Evolutionary conservation across 108 stramenopile genomes (phyloP).

Genomic region (Licmophora abbreviata): DNA sequence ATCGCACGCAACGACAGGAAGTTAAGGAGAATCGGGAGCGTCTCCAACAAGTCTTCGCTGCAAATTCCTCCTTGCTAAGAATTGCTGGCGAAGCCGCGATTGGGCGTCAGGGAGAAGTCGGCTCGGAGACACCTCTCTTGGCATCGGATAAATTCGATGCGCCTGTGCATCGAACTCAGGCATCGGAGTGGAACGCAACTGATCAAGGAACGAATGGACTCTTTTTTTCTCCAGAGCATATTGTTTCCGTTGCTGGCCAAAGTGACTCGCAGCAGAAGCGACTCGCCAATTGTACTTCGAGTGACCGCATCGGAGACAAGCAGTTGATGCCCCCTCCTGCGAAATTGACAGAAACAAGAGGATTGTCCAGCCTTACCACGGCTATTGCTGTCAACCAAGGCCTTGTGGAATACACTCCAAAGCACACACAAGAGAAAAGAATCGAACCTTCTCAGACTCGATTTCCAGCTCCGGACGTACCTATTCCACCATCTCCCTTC

Average conservation of each 20-base stretch:
- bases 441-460: slow-evolving; percentile 61
- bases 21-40: slow-evolving; percentile 26
- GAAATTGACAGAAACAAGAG: slow-evolving; percentile 1
- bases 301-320: neutral
- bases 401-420: slow-evolving; percentile 63
- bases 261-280: neutral
- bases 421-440: slow-evolving; percentile 34
- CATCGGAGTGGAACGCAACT: neutral
- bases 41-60: slow-evolving; percentile 19
- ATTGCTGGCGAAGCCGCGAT: neutral
- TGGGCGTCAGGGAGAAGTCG: neutral
- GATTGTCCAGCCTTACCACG: slow-evolving; percentile 8
- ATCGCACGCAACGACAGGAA: slow-evolving; percentile 46
- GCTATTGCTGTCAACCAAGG: slow-evolving; percentile 13
- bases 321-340: slow-evolving; percentile 11
- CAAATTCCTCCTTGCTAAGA: neutral
- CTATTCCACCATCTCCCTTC: slow-evolving; percentile 2
- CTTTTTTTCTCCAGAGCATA: slow-evolving; percentile 27
- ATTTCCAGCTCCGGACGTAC: slow-evolving; percentile 31
- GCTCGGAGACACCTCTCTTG: slow-evolving; percentile 27
- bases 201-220: slow-evolving; percentile 21
- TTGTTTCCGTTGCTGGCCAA: no score
- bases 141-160: slow-evolving; percentile 26
- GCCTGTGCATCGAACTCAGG: slow-evolving; percentile 23
- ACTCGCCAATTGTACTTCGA: neutral